These are phyloP conservation scores for Mycoemilia scoparia DNA, from an alignment of 192 early-diverging fungal species.

Conservation along the genomic window DNA sequence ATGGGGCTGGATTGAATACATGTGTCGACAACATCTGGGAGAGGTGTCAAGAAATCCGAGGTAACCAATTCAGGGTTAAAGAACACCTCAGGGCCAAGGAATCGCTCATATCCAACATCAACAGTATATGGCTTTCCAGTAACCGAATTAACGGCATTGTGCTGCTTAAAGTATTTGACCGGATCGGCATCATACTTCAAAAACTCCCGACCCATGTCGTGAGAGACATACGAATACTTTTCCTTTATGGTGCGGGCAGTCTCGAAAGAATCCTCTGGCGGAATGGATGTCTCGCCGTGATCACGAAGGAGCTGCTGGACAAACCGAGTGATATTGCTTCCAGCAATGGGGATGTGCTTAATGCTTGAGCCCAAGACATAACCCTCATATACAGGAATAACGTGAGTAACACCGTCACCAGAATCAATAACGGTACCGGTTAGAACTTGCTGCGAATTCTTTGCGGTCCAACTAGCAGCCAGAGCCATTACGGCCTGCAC, in stretches of 20 bases:
- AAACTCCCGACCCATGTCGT: constrained; percentile 95
- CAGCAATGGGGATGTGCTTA: constrained; percentile 97
- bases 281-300: constrained; percentile 82
- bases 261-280: constrained; percentile 89
- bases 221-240: constrained; percentile 89
- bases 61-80: constrained; percentile 97
- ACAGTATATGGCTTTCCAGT: constrained; percentile 75
- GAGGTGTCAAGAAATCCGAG: constrained; percentile 88
- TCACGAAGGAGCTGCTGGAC: constrained; percentile 96
- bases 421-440: constrained; percentile 97
- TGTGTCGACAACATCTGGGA: constrained; percentile 90
- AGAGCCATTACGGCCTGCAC: constrained; percentile 98
- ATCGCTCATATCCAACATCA: constrained; percentile 96
- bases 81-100: constrained; percentile 98
- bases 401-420: constrained; percentile 98
- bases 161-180: constrained; percentile 74
- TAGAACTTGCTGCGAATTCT: constrained; percentile 66
- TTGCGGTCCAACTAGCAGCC: constrained; percentile 85
- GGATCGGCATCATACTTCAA: constrained; percentile 78
- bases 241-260: constrained; percentile 94
- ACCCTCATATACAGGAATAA: constrained; percentile 96
- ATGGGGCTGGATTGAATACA: constrained; percentile 95
- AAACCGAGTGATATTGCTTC: constrained; percentile 91
- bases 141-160: constrained; percentile 67
- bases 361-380: constrained; percentile 96